Conservation (phyloP, 2,329 filamentous ascomycete genomes). For the Aspergillus nomiae region DNA sequence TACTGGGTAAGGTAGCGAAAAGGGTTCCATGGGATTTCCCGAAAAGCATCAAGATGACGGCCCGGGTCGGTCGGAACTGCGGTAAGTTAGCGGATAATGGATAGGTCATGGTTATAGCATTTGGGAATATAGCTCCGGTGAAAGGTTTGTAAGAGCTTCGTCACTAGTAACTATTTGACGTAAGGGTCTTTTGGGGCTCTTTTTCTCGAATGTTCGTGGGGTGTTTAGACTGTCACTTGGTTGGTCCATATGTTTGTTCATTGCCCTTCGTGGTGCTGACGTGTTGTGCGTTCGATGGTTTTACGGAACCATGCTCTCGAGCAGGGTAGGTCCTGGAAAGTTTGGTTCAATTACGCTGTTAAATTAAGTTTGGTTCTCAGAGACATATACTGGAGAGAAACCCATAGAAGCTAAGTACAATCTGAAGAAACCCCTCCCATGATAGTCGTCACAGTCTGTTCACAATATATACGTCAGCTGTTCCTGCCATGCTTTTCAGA, state of each 20-base stretch:
- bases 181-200: no score
- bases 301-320: not conserved
- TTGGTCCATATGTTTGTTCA: not conserved
- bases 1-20: not conserved
- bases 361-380: not conserved
- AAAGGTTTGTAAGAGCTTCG: no score
- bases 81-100: not conserved
- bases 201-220: no score
- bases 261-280: not conserved
- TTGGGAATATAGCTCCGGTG: not conserved
- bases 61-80: not conserved
- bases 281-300: not conserved
- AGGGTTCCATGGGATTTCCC: not conserved
- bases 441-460: not conserved
- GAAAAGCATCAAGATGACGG: not conserved
- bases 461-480: not conserved
- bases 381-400: not conserved
- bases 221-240: not conserved
- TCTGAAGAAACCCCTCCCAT: not conserved
- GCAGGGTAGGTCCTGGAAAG: not conserved
- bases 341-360: no score
- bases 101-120: not conserved
- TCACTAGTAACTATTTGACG: no score
- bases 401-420: not conserved
- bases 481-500: not conserved